Evolutionary conservation across 2,329 filamentous ascomycete species (phyloP).

Genomic region (Aspergillus fructus): DNA sequence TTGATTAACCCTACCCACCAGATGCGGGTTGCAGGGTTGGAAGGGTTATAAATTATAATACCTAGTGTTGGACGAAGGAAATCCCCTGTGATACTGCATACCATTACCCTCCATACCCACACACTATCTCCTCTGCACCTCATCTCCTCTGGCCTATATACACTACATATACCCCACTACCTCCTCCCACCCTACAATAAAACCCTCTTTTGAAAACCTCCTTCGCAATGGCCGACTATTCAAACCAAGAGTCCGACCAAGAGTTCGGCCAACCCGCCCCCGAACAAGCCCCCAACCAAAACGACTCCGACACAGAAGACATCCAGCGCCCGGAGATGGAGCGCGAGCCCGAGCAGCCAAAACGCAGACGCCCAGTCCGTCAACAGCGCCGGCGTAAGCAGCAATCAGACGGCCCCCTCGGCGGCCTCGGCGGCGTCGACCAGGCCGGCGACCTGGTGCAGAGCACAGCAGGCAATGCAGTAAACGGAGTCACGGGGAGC

Average conservation of each 20-base stretch:
- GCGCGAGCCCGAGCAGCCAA: neutral
- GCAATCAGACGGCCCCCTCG: constrained; percentile 34
- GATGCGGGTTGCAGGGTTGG: neutral
- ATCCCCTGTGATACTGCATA: too few species aligned
- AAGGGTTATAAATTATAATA: neutral
- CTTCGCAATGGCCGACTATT: constrained; percentile 14
- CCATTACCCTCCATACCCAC: too few species aligned
- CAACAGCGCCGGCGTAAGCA: constrained; percentile 42
- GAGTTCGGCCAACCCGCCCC: constrained; percentile 39
- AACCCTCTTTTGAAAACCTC: constrained; percentile 6
- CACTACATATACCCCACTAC: constrained; percentile 7
- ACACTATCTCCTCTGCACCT: neutral
- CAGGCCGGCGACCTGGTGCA: constrained; percentile 58
- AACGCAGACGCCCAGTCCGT: constrained; percentile 46
- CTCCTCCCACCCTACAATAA: constrained; percentile 6
- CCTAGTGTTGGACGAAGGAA: neutral
- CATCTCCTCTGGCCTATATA: neutral
- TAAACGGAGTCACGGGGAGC: constrained; percentile 39
- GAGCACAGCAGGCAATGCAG: constrained; percentile 48
- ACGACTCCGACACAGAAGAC: constrained; percentile 52
- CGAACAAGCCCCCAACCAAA: constrained; percentile 41
- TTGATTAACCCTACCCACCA: neutral
- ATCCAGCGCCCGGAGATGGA: constrained; percentile 55
- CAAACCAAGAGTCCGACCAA: constrained; percentile 22
- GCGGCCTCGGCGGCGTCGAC: constrained; percentile 56